Evolutionary conservation across 352 stramenopile genomes (phyloP).

Genomic region (Blastocystis sp.): DNA sequence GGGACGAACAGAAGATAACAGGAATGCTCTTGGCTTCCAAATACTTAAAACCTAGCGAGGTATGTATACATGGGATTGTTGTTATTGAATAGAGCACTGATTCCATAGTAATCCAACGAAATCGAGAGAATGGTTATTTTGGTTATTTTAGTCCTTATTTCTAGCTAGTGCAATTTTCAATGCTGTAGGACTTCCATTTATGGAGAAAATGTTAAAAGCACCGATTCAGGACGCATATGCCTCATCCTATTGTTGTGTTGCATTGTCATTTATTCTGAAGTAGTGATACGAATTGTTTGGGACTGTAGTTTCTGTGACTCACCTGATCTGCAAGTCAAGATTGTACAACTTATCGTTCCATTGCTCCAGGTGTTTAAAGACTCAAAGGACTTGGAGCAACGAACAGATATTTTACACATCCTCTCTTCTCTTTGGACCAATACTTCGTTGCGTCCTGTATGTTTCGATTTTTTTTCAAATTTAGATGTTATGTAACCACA

Average conservation of each 20-base stretch:
- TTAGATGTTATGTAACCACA: slow-evolving; percentile 13
- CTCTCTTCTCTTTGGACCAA: not conserved
- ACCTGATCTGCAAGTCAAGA: not conserved
- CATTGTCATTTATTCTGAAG: slow-evolving; percentile 25
- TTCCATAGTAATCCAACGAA: not conserved
- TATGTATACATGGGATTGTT: not conserved
- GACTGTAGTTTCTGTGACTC: slow-evolving; percentile 47
- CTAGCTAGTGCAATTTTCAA: slow-evolving; percentile 8
- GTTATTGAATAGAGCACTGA: not conserved
- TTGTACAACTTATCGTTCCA: slow-evolving; percentile 50
- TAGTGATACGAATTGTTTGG: not conserved
- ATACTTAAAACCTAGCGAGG: slow-evolving; percentile 4
- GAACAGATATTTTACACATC: slow-evolving; percentile 1
- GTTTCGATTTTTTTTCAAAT: not conserved
- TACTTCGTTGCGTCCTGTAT: not conserved
- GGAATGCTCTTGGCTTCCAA: slow-evolving; percentile 26
- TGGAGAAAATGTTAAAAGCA: not conserved
- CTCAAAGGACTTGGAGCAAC: not conserved
- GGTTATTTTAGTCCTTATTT: not conserved
- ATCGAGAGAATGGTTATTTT: not conserved
- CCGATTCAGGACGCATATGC: not conserved
- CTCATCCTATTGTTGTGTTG: slow-evolving; percentile 1
- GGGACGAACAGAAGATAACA: slow-evolving; percentile 40
- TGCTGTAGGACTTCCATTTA: slow-evolving; percentile 40
- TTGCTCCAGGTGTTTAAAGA: not conserved